Percentiles rank a stretch among this genome's conserved stretches.
Conservation (phyloP, 805 yeast genomes). For the Barnettozyma pratensis region DNA sequence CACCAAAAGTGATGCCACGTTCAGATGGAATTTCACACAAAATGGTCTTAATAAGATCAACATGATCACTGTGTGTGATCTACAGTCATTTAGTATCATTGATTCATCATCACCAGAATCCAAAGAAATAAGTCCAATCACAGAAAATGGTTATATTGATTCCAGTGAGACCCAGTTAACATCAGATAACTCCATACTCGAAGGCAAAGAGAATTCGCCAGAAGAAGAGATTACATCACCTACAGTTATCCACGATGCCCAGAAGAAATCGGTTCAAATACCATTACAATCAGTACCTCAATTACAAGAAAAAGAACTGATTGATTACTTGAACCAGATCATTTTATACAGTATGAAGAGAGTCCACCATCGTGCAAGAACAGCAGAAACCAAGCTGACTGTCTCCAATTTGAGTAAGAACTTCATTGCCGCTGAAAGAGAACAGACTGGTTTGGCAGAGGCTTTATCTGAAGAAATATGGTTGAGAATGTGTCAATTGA, state of each 20-base stretch:
- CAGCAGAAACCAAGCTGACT: conserved; percentile 39
- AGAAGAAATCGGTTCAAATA: not conserved
- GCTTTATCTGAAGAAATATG: conserved; percentile 64
- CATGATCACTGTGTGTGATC: conserved; percentile 3
- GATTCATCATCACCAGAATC: conserved; percentile 11
- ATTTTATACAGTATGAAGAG: conserved; percentile 40
- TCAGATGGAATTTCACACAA: conserved; percentile 23
- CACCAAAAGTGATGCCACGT: conserved; percentile 19
- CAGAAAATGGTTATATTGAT: conserved; percentile 2
- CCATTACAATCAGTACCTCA: not conserved
- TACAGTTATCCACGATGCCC: conserved; percentile 3
- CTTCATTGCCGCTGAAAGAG: conserved; percentile 41
- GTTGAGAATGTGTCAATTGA: conserved; percentile 27
- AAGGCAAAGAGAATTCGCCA: not conserved
- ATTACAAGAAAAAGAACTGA: not conserved
- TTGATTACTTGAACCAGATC: conserved; percentile 37
- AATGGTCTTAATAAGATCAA: not conserved
- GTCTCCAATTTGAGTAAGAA: conserved; percentile 39
- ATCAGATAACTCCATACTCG: conserved; percentile 9
- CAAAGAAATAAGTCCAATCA: conserved; percentile 13
- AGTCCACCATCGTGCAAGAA: conserved; percentile 47
- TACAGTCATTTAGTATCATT: not conserved
- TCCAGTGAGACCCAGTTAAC: conserved; percentile 21
- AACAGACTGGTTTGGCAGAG: conserved; percentile 59
- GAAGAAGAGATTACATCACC: not conserved